Percentiles rank a stretch among this genome's conserved stretches.
phyloP scores from a whole-genome alignment of 805 yeast genomes.

The Peterozyma toletana region DNA sequence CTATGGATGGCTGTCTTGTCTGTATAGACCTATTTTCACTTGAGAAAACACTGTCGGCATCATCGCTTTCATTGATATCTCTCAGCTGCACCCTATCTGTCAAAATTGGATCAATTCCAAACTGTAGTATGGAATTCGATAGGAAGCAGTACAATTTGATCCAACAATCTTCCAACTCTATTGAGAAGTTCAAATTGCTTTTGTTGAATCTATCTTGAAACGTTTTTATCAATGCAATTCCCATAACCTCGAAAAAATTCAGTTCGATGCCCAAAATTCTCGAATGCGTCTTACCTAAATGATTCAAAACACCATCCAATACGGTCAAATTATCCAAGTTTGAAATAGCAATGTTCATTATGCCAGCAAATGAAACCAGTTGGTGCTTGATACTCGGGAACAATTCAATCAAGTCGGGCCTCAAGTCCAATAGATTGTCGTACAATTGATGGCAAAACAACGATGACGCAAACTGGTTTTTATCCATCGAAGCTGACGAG shows the following conservation, averaged over 20 bases:
- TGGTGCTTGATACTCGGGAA: constrained; percentile 77
- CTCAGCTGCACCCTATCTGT: no score
- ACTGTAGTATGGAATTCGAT: constrained; percentile 59
- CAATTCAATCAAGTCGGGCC: constrained; percentile 50
- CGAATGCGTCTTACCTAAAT: constrained; percentile 68
- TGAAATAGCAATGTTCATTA: constrained; percentile 58
- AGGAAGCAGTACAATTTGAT: constrained; percentile 60
- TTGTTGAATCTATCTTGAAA: constrained; percentile 55
- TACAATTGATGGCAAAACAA: constrained; percentile 74
- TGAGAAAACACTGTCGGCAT: no score
- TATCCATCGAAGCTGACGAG: constrained; percentile 18
- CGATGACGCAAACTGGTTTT: constrained; percentile 40
- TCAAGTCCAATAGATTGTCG: constrained; percentile 55
- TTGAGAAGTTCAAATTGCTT: constrained; percentile 31
- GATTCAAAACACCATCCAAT: constrained; percentile 52
- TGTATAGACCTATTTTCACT: no score
- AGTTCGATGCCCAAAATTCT: constrained; percentile 70
- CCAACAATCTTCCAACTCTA: constrained; percentile 65
- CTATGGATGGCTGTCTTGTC: no score
- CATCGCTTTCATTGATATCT: no score
- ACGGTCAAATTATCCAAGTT: constrained; percentile 52
- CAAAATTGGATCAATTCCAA: constrained; percentile 43
- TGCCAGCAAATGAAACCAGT: constrained; percentile 76
- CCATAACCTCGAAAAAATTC: constrained; percentile 63
- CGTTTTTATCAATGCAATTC: constrained; percentile 62